phyloP scores from a whole-genome alignment of 108 stramenopile genomes.

The Thalassiosira profunda region DNA sequence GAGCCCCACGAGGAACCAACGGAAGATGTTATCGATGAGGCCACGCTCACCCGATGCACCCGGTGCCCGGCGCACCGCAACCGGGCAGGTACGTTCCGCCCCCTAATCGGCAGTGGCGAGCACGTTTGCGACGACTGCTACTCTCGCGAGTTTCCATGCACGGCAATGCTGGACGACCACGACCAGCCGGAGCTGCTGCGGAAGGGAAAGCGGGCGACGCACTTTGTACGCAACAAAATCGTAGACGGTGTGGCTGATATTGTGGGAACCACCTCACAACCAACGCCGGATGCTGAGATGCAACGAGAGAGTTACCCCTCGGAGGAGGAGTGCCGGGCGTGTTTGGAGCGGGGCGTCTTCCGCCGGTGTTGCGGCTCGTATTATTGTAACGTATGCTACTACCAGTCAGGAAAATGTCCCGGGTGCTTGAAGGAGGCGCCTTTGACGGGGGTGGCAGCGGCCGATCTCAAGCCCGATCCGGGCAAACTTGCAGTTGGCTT shows the following conservation, averaged over 20 bases:
- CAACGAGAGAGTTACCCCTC: too few relatives aligned
- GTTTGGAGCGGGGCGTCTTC: constrained; percentile 35
- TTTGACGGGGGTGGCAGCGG: constrained; percentile 22
- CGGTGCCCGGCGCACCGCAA: constrained; percentile 35
- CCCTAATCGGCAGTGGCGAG: constrained; percentile 31
- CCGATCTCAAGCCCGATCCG: constrained; percentile 14
- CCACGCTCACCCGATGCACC: constrained; percentile 20
- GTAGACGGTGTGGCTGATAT: constrained; percentile 1
- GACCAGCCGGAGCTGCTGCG: constrained; percentile 10
- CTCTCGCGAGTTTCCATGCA: constrained; percentile 25
- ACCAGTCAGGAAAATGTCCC: constrained; percentile 24
- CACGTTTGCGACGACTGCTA: constrained; percentile 41
- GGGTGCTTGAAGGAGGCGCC: constrained; percentile 23
- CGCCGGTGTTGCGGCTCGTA: constrained; percentile 37
- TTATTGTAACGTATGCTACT: constrained; percentile 45
- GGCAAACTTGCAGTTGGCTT: constrained; percentile 38
- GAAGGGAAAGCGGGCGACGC: constrained; percentile 4
- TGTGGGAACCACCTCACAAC: too few relatives aligned
- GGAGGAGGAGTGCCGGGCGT: constrained; percentile 40
- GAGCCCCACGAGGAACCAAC: background rate
- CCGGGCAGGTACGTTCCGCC: constrained; percentile 28
- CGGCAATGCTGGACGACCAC: constrained; percentile 38
- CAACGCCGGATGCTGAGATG: too few relatives aligned
- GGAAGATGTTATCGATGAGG: constrained; percentile 26
- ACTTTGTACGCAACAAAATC: constrained; percentile 2